Conservation (phyloP, 2,329 filamentous ascomycete species). For the Tetracladium maxilliforme region DNA sequence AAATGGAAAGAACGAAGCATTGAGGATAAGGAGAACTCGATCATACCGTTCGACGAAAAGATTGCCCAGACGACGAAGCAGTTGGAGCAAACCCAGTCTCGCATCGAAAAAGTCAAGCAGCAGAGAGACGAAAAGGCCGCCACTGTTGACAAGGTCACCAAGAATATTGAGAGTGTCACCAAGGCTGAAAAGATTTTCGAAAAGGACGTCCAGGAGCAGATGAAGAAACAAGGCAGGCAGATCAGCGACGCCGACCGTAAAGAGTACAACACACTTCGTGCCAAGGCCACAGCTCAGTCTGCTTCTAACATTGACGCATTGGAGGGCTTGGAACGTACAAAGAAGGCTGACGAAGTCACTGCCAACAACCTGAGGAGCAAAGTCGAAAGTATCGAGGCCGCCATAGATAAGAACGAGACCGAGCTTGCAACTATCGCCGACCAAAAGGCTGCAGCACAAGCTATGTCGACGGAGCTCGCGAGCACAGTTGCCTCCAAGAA, state of each 20-base stretch:
- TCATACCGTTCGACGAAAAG: conserved; percentile 88
- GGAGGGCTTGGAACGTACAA: conserved; percentile 74
- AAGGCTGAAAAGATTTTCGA: conserved; percentile 85
- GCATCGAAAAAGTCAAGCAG: conserved; percentile 56
- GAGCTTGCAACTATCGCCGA: conserved; percentile 58
- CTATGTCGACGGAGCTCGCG: conserved; percentile 49
- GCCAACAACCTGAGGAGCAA: conserved; percentile 81
- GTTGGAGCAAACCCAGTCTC: conserved; percentile 49
- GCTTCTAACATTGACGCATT: conserved; percentile 70
- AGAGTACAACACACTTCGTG: conserved; percentile 74
- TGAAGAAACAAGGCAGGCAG: conserved; percentile 76
- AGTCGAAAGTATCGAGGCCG: conserved; percentile 63
- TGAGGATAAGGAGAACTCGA: conserved; percentile 69
- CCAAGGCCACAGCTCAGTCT: conserved; percentile 72
- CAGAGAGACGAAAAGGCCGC: conserved; percentile 60
- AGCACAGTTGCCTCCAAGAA: conserved; percentile 78
- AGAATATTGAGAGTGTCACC: conserved; percentile 69
- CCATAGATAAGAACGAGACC: conserved; percentile 56
- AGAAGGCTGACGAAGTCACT: conserved; percentile 83
- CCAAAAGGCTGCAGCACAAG: conserved; percentile 48
- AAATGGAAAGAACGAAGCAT: conserved; percentile 75
- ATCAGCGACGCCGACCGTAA: conserved; percentile 76
- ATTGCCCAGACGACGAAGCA: conserved; percentile 64
- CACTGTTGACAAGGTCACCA: conserved; percentile 59
- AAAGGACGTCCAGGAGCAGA: conserved; percentile 68